phyloP scores from a whole-genome alignment of 768 basidiomycete species.

The Mycena kentingensis region DNA sequence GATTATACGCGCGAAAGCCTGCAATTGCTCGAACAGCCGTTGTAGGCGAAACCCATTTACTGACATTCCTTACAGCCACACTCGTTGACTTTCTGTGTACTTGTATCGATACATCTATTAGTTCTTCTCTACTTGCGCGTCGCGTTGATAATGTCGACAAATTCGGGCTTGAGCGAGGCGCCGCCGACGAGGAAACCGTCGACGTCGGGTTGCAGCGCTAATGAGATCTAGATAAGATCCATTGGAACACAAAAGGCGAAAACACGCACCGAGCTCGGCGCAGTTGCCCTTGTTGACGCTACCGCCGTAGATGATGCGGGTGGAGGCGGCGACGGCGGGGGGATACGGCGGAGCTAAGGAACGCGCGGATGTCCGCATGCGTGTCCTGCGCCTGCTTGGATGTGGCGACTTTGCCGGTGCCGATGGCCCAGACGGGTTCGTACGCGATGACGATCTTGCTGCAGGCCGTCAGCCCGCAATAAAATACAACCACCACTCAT shows the following conservation, averaged over 20 bases:
- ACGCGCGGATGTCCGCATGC: slow-evolving; percentile 80
- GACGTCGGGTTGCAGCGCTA: slow-evolving; percentile 79
- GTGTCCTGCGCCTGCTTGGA: slow-evolving; percentile 91
- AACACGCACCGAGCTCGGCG: slow-evolving; percentile 75
- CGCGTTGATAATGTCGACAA: slow-evolving; percentile 86
- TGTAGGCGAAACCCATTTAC: background rate
- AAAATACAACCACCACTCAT: background rate
- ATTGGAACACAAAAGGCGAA: background rate
- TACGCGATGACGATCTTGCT: slow-evolving; percentile 95
- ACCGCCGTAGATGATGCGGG: slow-evolving; percentile 94
- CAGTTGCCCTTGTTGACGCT: slow-evolving; percentile 89
- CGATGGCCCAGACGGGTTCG: slow-evolving; percentile 98
- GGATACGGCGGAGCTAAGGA: slow-evolving; percentile 67
- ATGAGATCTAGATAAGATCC: background rate
- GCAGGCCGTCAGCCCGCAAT: background rate
- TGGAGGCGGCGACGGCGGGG: slow-evolving; percentile 65
- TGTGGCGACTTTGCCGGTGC: slow-evolving; percentile 95
- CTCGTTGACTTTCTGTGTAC: no score
- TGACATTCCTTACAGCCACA: background rate
- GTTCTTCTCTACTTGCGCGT: slow-evolving; percentile 25
- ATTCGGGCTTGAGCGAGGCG: slow-evolving; percentile 97
- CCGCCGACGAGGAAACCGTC: slow-evolving; percentile 99
- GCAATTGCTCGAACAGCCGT: background rate
- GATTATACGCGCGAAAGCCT: background rate
- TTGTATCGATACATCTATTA: slow-evolving; percentile 1